Evolutionary conservation across 495 filamentous ascomycete genomes (phyloP).

Genomic region (Talaromyces trachyspermus): DNA sequence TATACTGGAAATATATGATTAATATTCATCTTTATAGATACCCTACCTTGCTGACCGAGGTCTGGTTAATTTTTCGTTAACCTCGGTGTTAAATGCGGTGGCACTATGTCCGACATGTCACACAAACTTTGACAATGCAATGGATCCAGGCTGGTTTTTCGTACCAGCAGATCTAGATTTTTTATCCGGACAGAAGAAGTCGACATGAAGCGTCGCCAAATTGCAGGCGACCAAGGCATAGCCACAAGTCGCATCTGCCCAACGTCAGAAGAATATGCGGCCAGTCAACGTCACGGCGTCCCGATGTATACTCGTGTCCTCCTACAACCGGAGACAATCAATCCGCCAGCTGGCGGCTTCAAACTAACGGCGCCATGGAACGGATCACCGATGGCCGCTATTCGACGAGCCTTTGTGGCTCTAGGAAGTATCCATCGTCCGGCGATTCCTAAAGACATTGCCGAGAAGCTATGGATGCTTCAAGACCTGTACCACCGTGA

Average conservation of each 20-base stretch:
- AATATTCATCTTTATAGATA: neutral
- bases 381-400: neutral
- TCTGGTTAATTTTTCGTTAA: slow-evolving; percentile 2
- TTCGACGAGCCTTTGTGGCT: slow-evolving; percentile 1
- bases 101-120: slow-evolving; percentile 11
- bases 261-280: neutral
- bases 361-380: neutral
- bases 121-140: neutral
- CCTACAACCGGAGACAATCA: neutral
- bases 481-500: neutral
- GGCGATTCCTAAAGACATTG: neutral
- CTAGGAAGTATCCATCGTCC: neutral
- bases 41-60: neutral
- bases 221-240: neutral
- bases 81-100: slow-evolving; percentile 7
- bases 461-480: neutral
- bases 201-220: neutral
- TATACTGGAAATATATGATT: neutral
- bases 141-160: slow-evolving; percentile 10
- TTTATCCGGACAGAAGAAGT: slow-evolving; percentile 12
- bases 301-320: too few relatives aligned
- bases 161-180: slow-evolving; percentile 9
- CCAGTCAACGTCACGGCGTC: neutral
- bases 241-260: neutral
- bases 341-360: neutral